Base-by-base conservation (phyloP, 352 stramenopile genomes). In the Albugo candida region DNA sequence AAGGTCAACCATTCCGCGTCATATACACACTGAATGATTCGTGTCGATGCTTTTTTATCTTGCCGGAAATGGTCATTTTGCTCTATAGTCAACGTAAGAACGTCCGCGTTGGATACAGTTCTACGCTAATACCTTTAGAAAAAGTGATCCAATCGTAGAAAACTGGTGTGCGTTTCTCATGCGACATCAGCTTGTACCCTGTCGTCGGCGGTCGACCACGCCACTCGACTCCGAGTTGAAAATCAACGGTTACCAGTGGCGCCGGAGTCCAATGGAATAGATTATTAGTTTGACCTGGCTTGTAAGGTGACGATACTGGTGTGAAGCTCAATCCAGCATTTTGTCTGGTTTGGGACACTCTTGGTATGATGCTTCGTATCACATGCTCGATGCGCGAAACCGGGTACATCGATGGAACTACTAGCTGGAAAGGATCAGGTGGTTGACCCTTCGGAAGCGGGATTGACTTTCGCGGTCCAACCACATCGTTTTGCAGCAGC, bases 141-240 rank as follows among this genome's bases (percentile, higher is more conserved):
- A 92, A 81, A 11, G 75, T 87, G 58, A 92, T 75, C 78, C 78
- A 92, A 58, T 92, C 78, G 46, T 88, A 75, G 51, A 88, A 92
- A 21, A 83, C 56, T 36, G 78, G 74, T 44, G 77, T 86, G 38
- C 76, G 67, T 44, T 88, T 92, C 45, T 92, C 75, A 59, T 82
- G 78, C 16, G 86, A 60, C 47, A 87, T 63, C 24, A 92, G 56
- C 55, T 92, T 92, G 58, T 86, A 92, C 4, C 76, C 75, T 3
- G 73, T 69, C 44, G 83, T 86, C 2, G 72, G 75, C 3, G 75
- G 75, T 2, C 76, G 60, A 21, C 74, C 72, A 39, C 77, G 51
- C 77, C 77, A 91, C 50, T 91, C 77, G 11, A 91, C 74, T 17
- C 72, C 67, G 13, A 91, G 55, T 45, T 91, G 77, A 43, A 91